phyloP scores from a whole-genome alignment of 345 rosid species.

The Clausena lansium region DNA sequence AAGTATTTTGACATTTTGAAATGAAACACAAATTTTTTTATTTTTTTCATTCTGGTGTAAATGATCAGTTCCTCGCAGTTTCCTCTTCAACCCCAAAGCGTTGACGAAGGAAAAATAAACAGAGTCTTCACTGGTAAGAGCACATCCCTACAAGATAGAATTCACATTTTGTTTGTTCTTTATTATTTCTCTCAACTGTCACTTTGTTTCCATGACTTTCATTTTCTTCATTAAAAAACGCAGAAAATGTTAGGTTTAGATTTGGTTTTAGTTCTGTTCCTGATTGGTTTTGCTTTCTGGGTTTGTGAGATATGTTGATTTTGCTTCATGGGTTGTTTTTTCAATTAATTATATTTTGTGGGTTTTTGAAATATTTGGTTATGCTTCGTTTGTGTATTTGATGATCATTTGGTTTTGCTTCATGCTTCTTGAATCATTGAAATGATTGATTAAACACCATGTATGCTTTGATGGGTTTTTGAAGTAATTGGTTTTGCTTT shows the following conservation, averaged over 20 bases:
- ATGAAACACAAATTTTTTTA: background rate
- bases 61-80: conserved; percentile 6
- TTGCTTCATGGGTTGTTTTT: background rate
- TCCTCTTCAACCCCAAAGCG: conserved; percentile 20
- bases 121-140: conserved; percentile 4
- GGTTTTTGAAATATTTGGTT: conserved; percentile 3
- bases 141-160: background rate
- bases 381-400: conserved; percentile 6
- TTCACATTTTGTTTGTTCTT: background rate
- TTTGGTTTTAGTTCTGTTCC: conserved; percentile 4
- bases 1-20: background rate
- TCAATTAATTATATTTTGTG: too few relatives aligned
- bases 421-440: conserved; percentile 17
- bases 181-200: background rate
- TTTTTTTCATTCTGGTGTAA: too few relatives aligned
- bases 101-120: conserved; percentile 27
- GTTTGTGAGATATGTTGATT: background rate
- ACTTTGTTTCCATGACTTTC: background rate
- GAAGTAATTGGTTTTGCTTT: conserved; percentile 10
- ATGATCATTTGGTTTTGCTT: conserved; percentile 4
- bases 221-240: background rate
- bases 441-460: conserved; percentile 4
- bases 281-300: conserved; percentile 1
- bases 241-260: background rate
- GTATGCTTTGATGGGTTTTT: conserved; percentile 8